Base-by-base conservation (phyloP, 129 eudicot genomes). In the Tagetes erecta region DNA sequence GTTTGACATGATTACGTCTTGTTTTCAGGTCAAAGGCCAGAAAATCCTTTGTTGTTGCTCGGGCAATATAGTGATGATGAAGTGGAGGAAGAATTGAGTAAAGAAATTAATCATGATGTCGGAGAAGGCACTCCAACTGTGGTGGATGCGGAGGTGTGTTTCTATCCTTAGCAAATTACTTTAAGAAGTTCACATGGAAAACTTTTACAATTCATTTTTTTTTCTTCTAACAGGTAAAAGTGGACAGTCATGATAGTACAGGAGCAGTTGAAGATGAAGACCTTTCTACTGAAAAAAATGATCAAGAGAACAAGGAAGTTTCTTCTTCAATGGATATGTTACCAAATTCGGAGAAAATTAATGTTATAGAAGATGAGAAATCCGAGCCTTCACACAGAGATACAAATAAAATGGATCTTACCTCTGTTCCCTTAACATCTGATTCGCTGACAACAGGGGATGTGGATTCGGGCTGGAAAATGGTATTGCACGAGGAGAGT, bases 31-130 rank as follows among this genome's bases (percentile, higher is more conserved):
- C 80, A 77, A 80, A 76, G 53, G 74, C 84, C 78, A 27, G 93
- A 80, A 73, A 94, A 94, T 77, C 97, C 99, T 67, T 77, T 91
- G 57, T 67, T 86, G 64, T 74, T 94, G 72, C 97, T 94, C 69
- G 99, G 90, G 75, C 99, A 94, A 74, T 94, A 94, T 53, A 94
- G 94, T 58, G 99, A 94, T 84, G 97, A 94, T 12, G 99, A 94
- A 40, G 63, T 85, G 82, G 99, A 94, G 67, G 96, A 86, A 37
- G 91, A 67, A 38, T 77, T 84, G 36, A 81, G 75, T 76, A 81
- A 83, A 79, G 70, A 63, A 58, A 64, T 34, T 9, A 69, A 68
- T 36, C 82, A 65, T 64, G 83, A 81, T 62, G 33, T 41, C 39
- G 27, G 71, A 6, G 82, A 83, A 68, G 77, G 44, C 11, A 37